phyloP scores from a whole-genome alignment of 2,329 filamentous ascomycete species.

The Scolecobasidium constrictum region DNA sequence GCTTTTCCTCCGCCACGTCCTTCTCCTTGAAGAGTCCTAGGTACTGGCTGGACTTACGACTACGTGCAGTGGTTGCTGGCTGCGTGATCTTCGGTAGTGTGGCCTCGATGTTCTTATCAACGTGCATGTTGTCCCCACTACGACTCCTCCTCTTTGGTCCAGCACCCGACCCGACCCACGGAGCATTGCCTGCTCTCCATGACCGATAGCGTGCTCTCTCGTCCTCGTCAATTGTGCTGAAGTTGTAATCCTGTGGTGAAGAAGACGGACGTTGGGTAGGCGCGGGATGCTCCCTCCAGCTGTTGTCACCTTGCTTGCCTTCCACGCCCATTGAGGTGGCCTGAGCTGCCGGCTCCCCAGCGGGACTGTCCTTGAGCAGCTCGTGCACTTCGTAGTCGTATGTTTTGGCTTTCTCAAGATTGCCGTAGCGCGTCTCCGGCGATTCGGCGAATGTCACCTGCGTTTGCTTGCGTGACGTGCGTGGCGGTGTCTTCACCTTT shows the following conservation, averaged over 20 bases:
- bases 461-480: not conserved
- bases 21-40: constrained; percentile 55
- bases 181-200: constrained; percentile 38
- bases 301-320: constrained; percentile 27
- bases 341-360: constrained; percentile 15
- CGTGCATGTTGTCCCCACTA: constrained; percentile 33
- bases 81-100: constrained; percentile 48
- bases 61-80: constrained; percentile 41
- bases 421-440: constrained; percentile 10
- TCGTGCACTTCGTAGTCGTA: constrained; percentile 14
- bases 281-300: constrained; percentile 21
- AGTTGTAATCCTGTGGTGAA: not conserved
- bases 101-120: constrained; percentile 54
- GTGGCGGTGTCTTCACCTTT: constrained; percentile 3
- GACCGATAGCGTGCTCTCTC: constrained; percentile 36
- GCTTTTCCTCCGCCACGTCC: constrained; percentile 39
- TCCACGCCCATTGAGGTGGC: not conserved
- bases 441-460: not conserved
- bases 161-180: constrained; percentile 27
- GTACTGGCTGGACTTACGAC: constrained; percentile 55
- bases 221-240: constrained; percentile 19
- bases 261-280: constrained; percentile 17
- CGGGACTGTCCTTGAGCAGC: constrained; percentile 19
- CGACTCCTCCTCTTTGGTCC: constrained; percentile 26
- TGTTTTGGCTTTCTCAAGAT: constrained; percentile 20